Base-by-base conservation (phyloP, 768 basidiomycete genomes). In the Leccinellum rugosiceps region DNA sequence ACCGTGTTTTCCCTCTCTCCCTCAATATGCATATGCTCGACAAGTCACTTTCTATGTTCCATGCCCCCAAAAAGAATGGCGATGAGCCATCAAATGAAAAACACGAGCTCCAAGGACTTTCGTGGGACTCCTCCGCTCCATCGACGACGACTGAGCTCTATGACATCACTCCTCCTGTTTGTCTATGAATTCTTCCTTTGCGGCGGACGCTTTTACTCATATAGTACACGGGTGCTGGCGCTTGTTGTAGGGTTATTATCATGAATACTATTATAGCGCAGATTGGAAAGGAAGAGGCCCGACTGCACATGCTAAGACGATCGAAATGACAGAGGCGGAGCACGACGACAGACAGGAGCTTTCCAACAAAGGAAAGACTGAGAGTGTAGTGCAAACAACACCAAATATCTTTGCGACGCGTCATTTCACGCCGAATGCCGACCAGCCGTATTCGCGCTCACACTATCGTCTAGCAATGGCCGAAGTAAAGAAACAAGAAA, bases 401-500 rank as follows among this genome's bases (percentile, higher is more conserved):
- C 66, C 65, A 77, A 82, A 83, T 65, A 81, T 74, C 63, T 74
- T 74, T 77, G 77, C 77, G 83, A 86, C 85, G 85, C 85, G 84
- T 86, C 83, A 85, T 55, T 73, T 64, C 61, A 67, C 55, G 57
- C 52, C 50, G 59, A 58, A 58, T 32, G 56, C 62, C 57, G 59
- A 65, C 65, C 73, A 74, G 72, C 71, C 72, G 67, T 76, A 73
- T 75, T 67, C 74, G 71, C 70, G 74, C 71, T 68, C 67, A 64
- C 66, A 68, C 69, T 63, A 75, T 63, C 69, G 66, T 53, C 77
- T 76, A 73, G 80, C 73, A 66, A 92, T 91, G 90, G 78, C 88
- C 43, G 90, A 92, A 63, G 81, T 83, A 72, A 87, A 86, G 77
- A 89, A 90, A 74, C 87, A 91, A 74, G 90, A 92, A 69, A 87